A percentile compares a stretch with the other conserved stretches of the same genome.
phyloP scores from a whole-genome alignment of 2,329 filamentous ascomycete genomes.

The Verruconis gallopava region DNA sequence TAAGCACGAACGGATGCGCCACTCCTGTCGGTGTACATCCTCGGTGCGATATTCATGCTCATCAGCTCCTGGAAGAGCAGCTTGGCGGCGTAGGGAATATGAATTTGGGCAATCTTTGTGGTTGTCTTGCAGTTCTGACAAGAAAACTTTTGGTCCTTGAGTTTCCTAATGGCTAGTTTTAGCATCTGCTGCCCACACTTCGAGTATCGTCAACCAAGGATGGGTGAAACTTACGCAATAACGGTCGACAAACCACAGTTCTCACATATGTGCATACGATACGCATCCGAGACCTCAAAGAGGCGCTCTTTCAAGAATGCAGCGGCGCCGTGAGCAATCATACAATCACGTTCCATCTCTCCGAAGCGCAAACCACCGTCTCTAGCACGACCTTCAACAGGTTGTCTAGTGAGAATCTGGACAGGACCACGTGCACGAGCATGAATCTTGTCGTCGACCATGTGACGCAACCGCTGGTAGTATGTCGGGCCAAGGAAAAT shows the following conservation, averaged over 20 bases:
- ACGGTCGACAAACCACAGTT: slow-evolving; percentile 98
- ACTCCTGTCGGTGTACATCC: slow-evolving; percentile 86
- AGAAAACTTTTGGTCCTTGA: slow-evolving; percentile 92
- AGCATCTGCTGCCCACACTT: not conserved
- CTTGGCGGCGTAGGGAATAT: slow-evolving; percentile 96
- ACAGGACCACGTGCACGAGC: slow-evolving; percentile 93
- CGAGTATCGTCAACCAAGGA: slow-evolving; percentile 14
- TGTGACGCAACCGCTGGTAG: slow-evolving; percentile 95
- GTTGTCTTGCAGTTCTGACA: slow-evolving; percentile 98
- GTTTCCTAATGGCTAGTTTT: slow-evolving; percentile 46
- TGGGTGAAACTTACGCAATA: slow-evolving; percentile 67
- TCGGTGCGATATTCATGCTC: slow-evolving; percentile 94
- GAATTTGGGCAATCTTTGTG: slow-evolving; percentile 93
- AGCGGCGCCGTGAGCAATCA: slow-evolving; percentile 98
- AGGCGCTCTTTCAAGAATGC: slow-evolving; percentile 94
- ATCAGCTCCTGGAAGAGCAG: slow-evolving; percentile 95
- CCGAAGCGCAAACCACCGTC: slow-evolving; percentile 98
- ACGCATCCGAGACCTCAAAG: slow-evolving; percentile 95
- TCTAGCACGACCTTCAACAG: slow-evolving; percentile 93
- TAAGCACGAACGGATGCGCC: slow-evolving; percentile 7
- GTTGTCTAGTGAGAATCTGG: slow-evolving; percentile 93
- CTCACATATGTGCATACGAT: slow-evolving; percentile 95
- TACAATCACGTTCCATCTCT: slow-evolving; percentile 99
- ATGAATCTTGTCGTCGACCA: slow-evolving; percentile 99
- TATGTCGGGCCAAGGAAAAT: slow-evolving; percentile 97